phyloP scores from a whole-genome alignment of 441 rosid genomes.

The Erodium trifolium region DNA sequence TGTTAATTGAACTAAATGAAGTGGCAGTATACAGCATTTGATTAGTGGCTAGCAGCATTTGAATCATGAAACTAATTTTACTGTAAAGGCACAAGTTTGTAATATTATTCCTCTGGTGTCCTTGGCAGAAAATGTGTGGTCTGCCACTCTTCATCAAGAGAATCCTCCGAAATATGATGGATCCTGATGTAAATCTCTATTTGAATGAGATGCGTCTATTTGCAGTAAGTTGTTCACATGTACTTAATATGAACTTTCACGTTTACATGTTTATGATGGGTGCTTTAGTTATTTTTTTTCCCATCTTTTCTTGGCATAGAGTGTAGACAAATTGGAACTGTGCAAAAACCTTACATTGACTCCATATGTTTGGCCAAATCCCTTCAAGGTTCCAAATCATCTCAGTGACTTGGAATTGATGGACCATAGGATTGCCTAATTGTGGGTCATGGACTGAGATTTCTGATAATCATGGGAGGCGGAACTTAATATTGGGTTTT shows the following conservation, averaged over 20 bases:
- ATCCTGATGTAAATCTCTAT: slow-evolving; percentile 53
- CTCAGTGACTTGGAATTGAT: background rate
- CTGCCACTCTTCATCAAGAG: slow-evolving; percentile 60
- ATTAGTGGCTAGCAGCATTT: background rate
- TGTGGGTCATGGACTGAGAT: background rate
- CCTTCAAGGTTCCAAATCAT: background rate
- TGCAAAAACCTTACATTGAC: background rate
- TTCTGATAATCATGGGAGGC: background rate
- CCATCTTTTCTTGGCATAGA: background rate
- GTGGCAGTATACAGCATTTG: background rate
- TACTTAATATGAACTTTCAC: background rate
- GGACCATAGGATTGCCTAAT: background rate
- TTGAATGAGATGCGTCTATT: slow-evolving; percentile 55
- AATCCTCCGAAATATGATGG: slow-evolving; percentile 49
- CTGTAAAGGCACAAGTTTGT: too few relatives aligned
- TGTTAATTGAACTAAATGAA: background rate
- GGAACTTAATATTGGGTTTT: background rate
- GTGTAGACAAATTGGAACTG: background rate
- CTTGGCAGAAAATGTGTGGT: slow-evolving; percentile 48
- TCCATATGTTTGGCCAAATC: background rate
- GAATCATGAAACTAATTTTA: too few relatives aligned
- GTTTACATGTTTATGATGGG: background rate
- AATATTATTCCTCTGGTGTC: background rate
- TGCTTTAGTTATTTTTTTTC: background rate
- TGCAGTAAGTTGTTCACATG: slow-evolving; percentile 44